Evolutionary conservation across 768 basidiomycete species (phyloP), one percentile per base, ranked within the genome.

Genomic region (Trametes villosa): DNA sequence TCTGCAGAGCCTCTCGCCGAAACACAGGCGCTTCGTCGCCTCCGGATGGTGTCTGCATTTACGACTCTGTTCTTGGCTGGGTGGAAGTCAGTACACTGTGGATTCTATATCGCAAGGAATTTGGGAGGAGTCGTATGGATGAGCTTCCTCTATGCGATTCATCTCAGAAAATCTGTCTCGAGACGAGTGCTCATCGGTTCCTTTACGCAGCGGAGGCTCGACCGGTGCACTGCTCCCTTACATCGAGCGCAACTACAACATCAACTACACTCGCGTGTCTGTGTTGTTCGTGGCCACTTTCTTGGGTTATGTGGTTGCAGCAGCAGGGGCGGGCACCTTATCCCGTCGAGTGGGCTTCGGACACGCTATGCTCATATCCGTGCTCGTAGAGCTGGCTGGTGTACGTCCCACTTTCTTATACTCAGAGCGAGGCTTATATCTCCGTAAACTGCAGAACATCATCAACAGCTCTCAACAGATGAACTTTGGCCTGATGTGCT

Each of bases 381-480:
- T 62, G 11, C 30, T 68, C 11, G 52, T 71, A 3, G 67, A 68
- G 45, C 47, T 71, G 38, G 57, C 60, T 24, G 70, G 68, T 33
- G 70, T 69, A 46, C 29, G 67, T 66, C 1, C 12, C 2, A n/a
- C 46, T 18, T 24, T 36, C 9, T n/a, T 24, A 22, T 13, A 20
- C 27, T 20, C 33, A 9, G 45, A 9, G 17, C 20, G n/a, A 22
- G 13, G 22, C 56, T 45, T 9, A 48, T 31, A 30, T 24, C 7
- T 26, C 31, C 27, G 9, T 17, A 11, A 1, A 18, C 13, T 1
- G 4, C 34, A 71, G 70, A 71, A 68, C 31, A 59, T 70, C 36
- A 70, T 71, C 59, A 70, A 71, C 40, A 60, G 64, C 52, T 70
- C 70, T 4, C 70, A 71, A 45, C 67, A 67, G 22, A 54, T 41